phyloP scores from a whole-genome alignment of 2,329 filamentous ascomycete genomes.

The Ophiostoma montium region DNA sequence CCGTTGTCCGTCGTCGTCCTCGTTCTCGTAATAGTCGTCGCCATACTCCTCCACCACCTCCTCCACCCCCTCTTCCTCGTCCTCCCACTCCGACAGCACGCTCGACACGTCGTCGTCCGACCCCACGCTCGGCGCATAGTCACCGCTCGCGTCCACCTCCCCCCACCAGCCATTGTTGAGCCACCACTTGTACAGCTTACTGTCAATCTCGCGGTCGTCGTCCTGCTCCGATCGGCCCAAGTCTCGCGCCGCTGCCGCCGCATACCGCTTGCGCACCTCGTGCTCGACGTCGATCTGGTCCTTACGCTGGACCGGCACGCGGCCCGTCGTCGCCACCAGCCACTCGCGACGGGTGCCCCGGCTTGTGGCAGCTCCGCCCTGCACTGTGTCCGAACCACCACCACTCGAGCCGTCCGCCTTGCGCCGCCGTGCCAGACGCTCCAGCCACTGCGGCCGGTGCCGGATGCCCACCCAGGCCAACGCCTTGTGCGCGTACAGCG shows the following conservation, averaged over 20 bases:
- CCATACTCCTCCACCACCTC: constrained; percentile 32
- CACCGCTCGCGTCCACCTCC: constrained; percentile 62
- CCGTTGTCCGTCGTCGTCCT: constrained; percentile 34
- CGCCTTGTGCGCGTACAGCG: constrained; percentile 37
- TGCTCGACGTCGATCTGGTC: constrained; percentile 53
- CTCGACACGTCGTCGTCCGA: constrained; percentile 63
- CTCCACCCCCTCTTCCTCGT: constrained; percentile 32
- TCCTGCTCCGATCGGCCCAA: background rate
- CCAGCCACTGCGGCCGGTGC: constrained; percentile 50
- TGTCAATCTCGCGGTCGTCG: constrained; percentile 55
- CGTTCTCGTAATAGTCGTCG: constrained; percentile 32
- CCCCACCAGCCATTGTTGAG: constrained; percentile 75
- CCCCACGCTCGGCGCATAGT: constrained; percentile 48
- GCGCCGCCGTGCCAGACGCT: constrained; percentile 32
- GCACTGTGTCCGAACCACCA: constrained; percentile 10
- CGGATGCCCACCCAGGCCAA: constrained; percentile 47
- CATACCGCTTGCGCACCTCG: constrained; percentile 53
- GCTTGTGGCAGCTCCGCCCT: background rate
- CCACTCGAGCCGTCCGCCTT: constrained; percentile 16
- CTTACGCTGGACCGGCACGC: constrained; percentile 35
- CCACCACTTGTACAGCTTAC: constrained; percentile 74
- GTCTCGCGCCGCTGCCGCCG: constrained; percentile 16
- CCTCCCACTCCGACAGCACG: constrained; percentile 44
- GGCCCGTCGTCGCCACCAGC: constrained; percentile 15
- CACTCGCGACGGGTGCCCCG: background rate